These are phyloP conservation scores for Papiliotrema fonsecae DNA, from an alignment of 1,284 basidiomycete genomes.

Conservation along the genomic window DNA sequence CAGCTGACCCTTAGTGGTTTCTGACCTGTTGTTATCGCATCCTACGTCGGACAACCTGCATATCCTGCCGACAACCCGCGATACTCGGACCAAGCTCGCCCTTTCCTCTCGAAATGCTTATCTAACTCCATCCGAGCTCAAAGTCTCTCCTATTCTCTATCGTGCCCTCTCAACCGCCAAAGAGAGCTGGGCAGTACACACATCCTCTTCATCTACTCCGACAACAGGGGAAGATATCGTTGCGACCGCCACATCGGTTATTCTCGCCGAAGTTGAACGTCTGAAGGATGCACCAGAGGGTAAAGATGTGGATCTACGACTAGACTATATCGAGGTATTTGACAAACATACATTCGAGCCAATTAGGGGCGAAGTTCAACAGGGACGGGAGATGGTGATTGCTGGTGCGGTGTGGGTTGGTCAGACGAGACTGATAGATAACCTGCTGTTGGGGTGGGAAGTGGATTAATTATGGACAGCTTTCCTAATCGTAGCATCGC, in stretches of 20 bases:
- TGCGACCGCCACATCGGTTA: conserved; percentile 43
- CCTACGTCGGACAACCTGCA: conserved; percentile 65
- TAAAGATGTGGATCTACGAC: conserved; percentile 57
- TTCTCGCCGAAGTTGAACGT: conserved; percentile 38
- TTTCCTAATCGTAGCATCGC: background rate
- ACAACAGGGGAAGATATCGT: conserved; percentile 56
- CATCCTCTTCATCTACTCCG: too few species aligned
- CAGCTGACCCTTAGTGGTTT: conserved; percentile 53
- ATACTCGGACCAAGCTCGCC: conserved; percentile 62
- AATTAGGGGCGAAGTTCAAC: conserved; percentile 27
- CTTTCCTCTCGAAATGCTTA: conserved; percentile 90
- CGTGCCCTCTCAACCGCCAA: conserved; percentile 62
- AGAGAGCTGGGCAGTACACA: conserved; percentile 54
- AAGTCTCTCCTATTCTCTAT: conserved; percentile 66
- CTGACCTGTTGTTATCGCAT: conserved; percentile 74
- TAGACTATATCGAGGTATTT: conserved; percentile 89
- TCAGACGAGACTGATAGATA: conserved; percentile 87
- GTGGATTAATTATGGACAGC: conserved; percentile 15
- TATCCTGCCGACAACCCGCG: conserved; percentile 77
- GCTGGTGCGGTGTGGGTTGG: conserved; percentile 88
- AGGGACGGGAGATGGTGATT: conserved; percentile 60
- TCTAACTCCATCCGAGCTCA: conserved; percentile 61
- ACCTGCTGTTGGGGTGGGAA: conserved; percentile 68
- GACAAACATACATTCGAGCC: conserved; percentile 63
- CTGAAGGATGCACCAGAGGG: conserved; percentile 46